These are phyloP conservation scores for Ploettnerulaceae sp. DNA, from an alignment of 2,329 filamentous ascomycete species.

Conservation along the genomic window DNA sequence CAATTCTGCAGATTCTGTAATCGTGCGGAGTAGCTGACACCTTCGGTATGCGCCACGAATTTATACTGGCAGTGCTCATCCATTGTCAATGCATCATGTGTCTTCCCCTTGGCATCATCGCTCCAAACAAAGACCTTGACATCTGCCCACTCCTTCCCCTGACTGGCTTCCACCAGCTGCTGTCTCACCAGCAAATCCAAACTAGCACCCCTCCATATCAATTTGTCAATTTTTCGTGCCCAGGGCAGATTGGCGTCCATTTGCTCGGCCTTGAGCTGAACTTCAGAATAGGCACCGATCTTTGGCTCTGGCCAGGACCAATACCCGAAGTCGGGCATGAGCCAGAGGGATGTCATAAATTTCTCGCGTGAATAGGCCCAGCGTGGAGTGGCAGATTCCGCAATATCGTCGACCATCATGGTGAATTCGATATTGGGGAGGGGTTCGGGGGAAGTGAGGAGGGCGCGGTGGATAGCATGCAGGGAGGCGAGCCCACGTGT, in stretches of 20 bases:
- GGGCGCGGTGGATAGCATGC: slow-evolving; percentile 35
- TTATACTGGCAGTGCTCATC: slow-evolving; percentile 51
- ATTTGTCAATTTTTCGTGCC: slow-evolving; percentile 22
- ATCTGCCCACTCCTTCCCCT: slow-evolving; percentile 35
- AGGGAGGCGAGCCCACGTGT: slow-evolving; percentile 33
- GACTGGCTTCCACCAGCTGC: slow-evolving; percentile 29
- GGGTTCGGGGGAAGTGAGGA: slow-evolving; percentile 31
- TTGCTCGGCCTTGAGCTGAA: slow-evolving; percentile 19
- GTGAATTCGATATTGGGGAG: slow-evolving; percentile 38
- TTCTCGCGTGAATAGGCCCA: slow-evolving; percentile 19
- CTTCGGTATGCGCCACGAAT: slow-evolving; percentile 50
- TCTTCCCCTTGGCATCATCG: slow-evolving; percentile 26
- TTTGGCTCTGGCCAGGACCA: slow-evolving; percentile 34
- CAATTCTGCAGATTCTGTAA: slow-evolving; percentile 16
- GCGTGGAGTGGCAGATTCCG: slow-evolving; percentile 10
- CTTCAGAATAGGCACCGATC: slow-evolving; percentile 35
- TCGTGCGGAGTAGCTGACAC: slow-evolving; percentile 23
- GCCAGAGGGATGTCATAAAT: slow-evolving; percentile 27
- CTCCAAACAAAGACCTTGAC: slow-evolving; percentile 29
- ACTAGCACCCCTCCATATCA: slow-evolving; percentile 28
- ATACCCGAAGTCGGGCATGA: slow-evolving; percentile 37
- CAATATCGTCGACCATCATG: slow-evolving; percentile 29
- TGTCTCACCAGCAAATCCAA: slow-evolving; percentile 30
- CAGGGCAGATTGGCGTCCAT: slow-evolving; percentile 13
- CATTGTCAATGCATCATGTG: slow-evolving; percentile 39